Base-by-base conservation (phyloP, 2,329 filamentous ascomycete species). In the Penicillium frequentans region DNA sequence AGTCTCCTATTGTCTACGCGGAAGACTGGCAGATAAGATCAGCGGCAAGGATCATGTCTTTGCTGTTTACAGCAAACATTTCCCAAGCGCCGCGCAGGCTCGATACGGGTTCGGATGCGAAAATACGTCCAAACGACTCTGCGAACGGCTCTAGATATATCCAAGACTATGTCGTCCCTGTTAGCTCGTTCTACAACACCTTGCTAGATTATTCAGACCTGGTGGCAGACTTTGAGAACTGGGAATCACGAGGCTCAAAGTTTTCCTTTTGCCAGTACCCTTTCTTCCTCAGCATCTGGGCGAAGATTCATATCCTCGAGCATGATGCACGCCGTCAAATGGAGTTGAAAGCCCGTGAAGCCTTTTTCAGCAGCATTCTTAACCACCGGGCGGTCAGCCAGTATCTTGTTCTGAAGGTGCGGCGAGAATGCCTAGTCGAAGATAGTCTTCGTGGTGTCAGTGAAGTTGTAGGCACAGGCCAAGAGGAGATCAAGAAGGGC, bases 261-360 rank as follows among this genome's bases (percentile, higher is more conserved):
- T 96, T 96, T 70, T 85, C 90, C 0, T 96, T 97, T 69, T 96
- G 92, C 70, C 91, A 96, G 70, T 96, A 96, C 67, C 91, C 93
- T 0, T 96, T 96, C 68, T 87, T 96, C 64, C 81, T 97, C 42
- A 96, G 91, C 60, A 92, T 97, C 62, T 93, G 91, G 80, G 89
- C 92, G 27, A 97, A 97, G 74, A 96, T 95, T 57, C 89, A 89
- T 62, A 93, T 96, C 47, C 80, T 96, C 66, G 91, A 96, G 69
- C 85, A 96, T 67, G 93, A 97, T 73, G 90, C 91, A 8, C 86
- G 88, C 60, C 85, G 92, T 8, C 91, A 96, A 73, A 96, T 96
- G 92, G 88, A 91, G 68, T 86, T 86, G 61, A 93, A 91, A 72
- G 92, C 92, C 10, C 84, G 92, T 49, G 90, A 96, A 69, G 91